Conservation (phyloP, 1,139 yeast genomes). For the Magnusiomyces magnusii region DNA sequence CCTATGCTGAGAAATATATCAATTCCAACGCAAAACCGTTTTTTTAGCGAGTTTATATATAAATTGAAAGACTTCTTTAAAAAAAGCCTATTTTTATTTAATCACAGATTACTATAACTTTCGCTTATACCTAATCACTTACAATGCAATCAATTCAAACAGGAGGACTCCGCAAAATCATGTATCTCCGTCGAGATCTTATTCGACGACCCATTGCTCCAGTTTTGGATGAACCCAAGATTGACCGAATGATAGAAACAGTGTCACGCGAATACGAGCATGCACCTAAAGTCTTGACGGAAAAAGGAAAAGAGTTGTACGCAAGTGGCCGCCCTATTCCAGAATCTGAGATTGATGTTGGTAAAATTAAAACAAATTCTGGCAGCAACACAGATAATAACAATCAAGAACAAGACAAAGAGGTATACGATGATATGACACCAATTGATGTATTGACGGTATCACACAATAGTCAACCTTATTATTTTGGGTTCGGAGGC, state of each 20-base stretch:
- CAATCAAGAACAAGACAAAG: background rate
- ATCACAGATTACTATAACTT: too few species aligned
- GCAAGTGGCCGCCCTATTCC: background rate
- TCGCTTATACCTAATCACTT: too few species aligned
- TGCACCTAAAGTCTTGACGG: background rate
- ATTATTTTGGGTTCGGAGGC: slow-evolving; percentile 71
- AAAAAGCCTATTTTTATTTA: too few species aligned
- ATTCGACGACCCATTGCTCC: slow-evolving; percentile 81
- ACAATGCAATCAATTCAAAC: slow-evolving; percentile 41
- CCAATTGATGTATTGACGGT: slow-evolving; percentile 62
- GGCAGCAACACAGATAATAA: background rate
- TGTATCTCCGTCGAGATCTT: slow-evolving; percentile 53
- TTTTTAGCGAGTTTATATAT: background rate
- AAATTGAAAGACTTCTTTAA: background rate
- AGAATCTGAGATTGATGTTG: background rate
- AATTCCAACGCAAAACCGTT: too few species aligned
- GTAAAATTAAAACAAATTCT: background rate
- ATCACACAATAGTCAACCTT: slow-evolving; percentile 50
- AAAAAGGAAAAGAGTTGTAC: background rate
- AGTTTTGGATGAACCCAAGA: slow-evolving; percentile 62
- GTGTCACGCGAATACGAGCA: slow-evolving; percentile 30
- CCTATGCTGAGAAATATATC: background rate
- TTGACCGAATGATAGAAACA: slow-evolving; percentile 73
- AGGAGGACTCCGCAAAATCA: slow-evolving; percentile 39
- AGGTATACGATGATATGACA: slow-evolving; percentile 22